Percentiles rank a stretch among this genome's conserved stretches.
phyloP scores from a whole-genome alignment of 176 grass and related monocot genomes.

The Oropetium thomaeum region DNA sequence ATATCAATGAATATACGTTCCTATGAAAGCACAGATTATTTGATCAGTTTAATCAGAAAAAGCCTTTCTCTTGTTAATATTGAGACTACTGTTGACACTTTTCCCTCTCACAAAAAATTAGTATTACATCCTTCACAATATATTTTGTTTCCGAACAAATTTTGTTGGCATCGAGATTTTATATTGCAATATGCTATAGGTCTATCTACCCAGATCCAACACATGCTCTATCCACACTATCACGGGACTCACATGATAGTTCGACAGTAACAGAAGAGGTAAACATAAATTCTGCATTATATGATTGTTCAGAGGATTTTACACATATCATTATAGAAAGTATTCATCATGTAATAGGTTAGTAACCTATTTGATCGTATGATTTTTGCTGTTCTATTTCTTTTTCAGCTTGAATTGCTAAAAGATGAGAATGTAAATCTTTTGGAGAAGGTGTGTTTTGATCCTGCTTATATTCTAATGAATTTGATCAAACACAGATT shows the following conservation, averaged over 20 bases:
- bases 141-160: background rate
- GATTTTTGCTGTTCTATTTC: slow-evolving; percentile 10
- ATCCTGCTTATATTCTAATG: slow-evolving; percentile 17
- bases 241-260: slow-evolving; percentile 51
- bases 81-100: background rate
- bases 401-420: slow-evolving; percentile 85
- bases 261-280: slow-evolving; percentile 86
- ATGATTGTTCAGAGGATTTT: background rate
- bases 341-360: slow-evolving; percentile 1
- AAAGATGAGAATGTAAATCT: slow-evolving; percentile 96
- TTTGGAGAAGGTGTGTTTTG: slow-evolving; percentile 62
- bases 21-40: background rate
- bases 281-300: background rate
- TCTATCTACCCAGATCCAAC: slow-evolving; percentile 45
- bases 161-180: slow-evolving; percentile 9
- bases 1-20: background rate
- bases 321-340: background rate
- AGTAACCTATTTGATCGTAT: background rate
- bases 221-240: slow-evolving; percentile 36
- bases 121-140: background rate
- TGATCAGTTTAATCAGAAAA: background rate
- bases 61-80: background rate
- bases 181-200: slow-evolving; percentile 26
- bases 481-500: slow-evolving; percentile 5
- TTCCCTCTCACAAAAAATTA: background rate